A percentile compares a stretch with the other conserved stretches of the same genome.
Conservation (phyloP, 2,329 filamentous ascomycete genomes). For the Fusarium robinianum region DNA sequence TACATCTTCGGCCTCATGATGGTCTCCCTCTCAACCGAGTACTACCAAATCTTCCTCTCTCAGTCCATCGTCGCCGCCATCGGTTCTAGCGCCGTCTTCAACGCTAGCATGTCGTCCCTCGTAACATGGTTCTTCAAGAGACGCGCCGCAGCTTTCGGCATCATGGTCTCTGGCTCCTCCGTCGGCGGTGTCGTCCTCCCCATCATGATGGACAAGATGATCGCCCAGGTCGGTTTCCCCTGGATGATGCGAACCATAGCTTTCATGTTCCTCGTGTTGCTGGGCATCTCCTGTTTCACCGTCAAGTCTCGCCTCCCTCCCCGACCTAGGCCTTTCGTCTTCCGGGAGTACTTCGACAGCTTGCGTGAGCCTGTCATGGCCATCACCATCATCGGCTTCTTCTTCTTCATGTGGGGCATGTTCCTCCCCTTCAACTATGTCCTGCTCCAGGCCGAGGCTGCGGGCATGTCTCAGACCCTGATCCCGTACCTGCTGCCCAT, state of each 20-base stretch:
- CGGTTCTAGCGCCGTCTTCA: slow-evolving; percentile 51
- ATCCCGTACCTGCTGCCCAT: slow-evolving; percentile 58
- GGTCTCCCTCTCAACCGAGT: slow-evolving; percentile 54
- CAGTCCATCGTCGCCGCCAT: slow-evolving; percentile 48
- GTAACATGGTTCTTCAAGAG: slow-evolving; percentile 58
- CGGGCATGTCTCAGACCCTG: slow-evolving; percentile 48
- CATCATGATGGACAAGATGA: slow-evolving; percentile 62
- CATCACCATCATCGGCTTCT: slow-evolving; percentile 51
- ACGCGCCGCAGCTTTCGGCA: slow-evolving; percentile 57
- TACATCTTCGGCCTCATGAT: slow-evolving; percentile 70
- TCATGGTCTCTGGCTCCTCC: slow-evolving; percentile 58
- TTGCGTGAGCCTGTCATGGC: slow-evolving; percentile 52
- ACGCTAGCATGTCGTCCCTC: slow-evolving; percentile 47
- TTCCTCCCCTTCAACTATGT: slow-evolving; percentile 60
- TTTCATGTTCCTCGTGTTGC: slow-evolving; percentile 49
- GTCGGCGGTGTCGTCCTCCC: slow-evolving; percentile 62
- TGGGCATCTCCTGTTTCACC: slow-evolving; percentile 42
- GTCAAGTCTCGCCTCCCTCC: slow-evolving; percentile 48
- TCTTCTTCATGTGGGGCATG: slow-evolving; percentile 61
- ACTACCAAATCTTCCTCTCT: slow-evolving; percentile 52
- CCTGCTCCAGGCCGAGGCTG: slow-evolving; percentile 51
- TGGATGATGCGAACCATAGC: slow-evolving; percentile 55
- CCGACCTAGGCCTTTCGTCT: slow-evolving; percentile 49
- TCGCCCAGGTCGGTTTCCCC: slow-evolving; percentile 50
- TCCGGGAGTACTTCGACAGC: slow-evolving; percentile 52